Evolutionary conservation across 345 rosid species (phyloP), one percentile per base, ranked within the genome.

Genomic region (Chamaenerion angustifolium): DNA sequence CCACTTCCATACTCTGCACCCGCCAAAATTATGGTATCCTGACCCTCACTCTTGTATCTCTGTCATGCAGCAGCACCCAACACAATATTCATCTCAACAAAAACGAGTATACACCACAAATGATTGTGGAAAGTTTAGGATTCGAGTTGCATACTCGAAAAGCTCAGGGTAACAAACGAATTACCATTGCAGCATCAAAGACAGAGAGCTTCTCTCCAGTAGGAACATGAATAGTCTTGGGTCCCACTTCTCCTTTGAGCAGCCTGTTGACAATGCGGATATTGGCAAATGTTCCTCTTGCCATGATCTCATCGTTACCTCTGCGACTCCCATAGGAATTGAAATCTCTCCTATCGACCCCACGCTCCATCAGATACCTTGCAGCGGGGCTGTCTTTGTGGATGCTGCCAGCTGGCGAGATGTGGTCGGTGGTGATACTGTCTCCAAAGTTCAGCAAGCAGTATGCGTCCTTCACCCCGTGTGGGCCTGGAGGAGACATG

Each of bases 1-100:
- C 93, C 82, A 60, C 84, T 85, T 66, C 95, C 95, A 54, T 82
- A 85, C 58, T 88, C 97, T 0, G 83, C 81, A 52, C 95, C 92
- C 63, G 95, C 97, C 48, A 88, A 55, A 44, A 88, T 67, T 25
- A 88, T 69, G 16, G 89, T 82, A 40, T 82, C 85, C 31, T 80
- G 76, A 37, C 82, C 85, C 46, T 58, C 74, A 18, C 27, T 51
- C 80, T 73, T 85, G 82, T 88, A 82, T 56, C 64, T 67, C 95
- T 78, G 80, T 37, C 61, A 69, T 51, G 54, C 43, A 15, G 5
- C 6, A n/a, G n/a, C n/a, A n/a, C n/a, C n/a, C n/a, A n/a, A n/a
- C n/a, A n/a, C n/a, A n/a, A n/a, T n/a, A n/a, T n/a, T n/a, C n/a
- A n/a, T n/a, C n/a, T n/a, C n/a, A n/a, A n/a, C n/a, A n/a, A n/a